Conservation (phyloP, 1,284 basidiomycete genomes). For the Moesziomyces aphidis region DNA sequence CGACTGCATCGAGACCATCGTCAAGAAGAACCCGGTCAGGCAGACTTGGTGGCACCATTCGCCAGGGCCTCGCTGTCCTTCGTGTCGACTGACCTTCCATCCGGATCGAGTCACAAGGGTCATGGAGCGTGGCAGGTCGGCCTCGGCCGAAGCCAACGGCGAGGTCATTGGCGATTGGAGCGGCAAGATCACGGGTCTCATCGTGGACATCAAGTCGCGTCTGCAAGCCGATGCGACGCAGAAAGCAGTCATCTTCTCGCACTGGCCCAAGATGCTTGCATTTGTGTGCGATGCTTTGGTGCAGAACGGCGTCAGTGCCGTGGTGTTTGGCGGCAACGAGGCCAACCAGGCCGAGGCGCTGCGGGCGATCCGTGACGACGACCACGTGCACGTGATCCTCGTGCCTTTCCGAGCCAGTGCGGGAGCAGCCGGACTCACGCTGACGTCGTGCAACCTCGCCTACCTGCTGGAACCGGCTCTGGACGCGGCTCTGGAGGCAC, state of each 20-base stretch:
- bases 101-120: constrained; percentile 35
- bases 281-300: constrained; percentile 41
- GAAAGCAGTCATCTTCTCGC: constrained; percentile 54
- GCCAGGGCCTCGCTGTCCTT: constrained; percentile 19
- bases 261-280: constrained; percentile 50
- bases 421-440: constrained; percentile 55
- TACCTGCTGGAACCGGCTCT: constrained; percentile 53
- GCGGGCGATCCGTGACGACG: constrained; percentile 47
- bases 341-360: constrained; percentile 39
- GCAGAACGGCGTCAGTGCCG: constrained; percentile 35
- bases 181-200: constrained; percentile 54
- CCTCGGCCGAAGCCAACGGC: constrained; percentile 10
- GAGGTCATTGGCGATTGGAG: constrained; percentile 46
- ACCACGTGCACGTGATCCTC: constrained; percentile 35
- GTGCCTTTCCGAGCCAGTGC: constrained; percentile 51
- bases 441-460: constrained; percentile 48
- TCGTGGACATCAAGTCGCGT: constrained; percentile 31
- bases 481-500: constrained; percentile 47
- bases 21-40: constrained; percentile 14
- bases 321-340: constrained; percentile 38
- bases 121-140: constrained; percentile 29
- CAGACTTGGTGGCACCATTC: not conserved
- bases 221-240: constrained; percentile 31
- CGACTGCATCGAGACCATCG: constrained; percentile 40
- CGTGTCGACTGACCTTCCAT: constrained; percentile 35